Evolutionary conservation across 2,329 filamentous ascomycete species (phyloP).

Genomic region (Penicillium sp.): DNA sequence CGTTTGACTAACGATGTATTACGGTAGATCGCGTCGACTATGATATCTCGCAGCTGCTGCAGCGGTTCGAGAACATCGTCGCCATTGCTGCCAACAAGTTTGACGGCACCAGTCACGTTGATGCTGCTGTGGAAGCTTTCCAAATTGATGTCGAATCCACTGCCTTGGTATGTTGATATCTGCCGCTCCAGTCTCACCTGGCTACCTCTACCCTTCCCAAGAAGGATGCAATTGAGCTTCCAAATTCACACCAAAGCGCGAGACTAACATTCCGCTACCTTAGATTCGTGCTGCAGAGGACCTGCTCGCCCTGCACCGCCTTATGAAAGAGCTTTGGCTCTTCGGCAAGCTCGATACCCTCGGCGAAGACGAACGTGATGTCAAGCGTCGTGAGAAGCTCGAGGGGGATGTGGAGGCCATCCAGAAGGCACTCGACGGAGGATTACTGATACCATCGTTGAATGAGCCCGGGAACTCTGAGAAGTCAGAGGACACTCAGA

Average conservation of each 20-base stretch:
- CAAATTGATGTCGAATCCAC: constrained; percentile 60
- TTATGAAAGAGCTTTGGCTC: constrained; percentile 66
- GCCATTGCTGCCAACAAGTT: constrained; percentile 51
- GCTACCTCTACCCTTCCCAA: no score
- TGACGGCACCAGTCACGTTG: constrained; percentile 48
- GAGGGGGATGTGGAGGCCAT: constrained; percentile 52
- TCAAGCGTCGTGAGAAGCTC: constrained; percentile 44
- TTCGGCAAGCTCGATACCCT: constrained; percentile 64
- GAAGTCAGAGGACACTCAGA: neutral
- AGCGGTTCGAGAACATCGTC: constrained; percentile 58
- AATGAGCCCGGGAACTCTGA: neutral
- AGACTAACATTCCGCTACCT: neutral
- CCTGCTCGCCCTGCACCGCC: constrained; percentile 59
- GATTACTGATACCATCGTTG: constrained; percentile 23
- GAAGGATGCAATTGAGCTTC: neutral
- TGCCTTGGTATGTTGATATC: constrained; percentile 50
- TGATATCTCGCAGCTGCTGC: constrained; percentile 49
- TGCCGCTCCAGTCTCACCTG: no score
- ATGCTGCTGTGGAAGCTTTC: constrained; percentile 58
- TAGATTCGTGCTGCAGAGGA: constrained; percentile 64
- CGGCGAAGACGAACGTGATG: constrained; percentile 43
- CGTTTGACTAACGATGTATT: neutral
- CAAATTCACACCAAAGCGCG: no score
- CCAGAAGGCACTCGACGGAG: constrained; percentile 43
- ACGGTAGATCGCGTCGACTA: constrained; percentile 46